Evolutionary conservation across 2,329 filamentous ascomycete species (phyloP).

Genomic region (Nemania sp.): DNA sequence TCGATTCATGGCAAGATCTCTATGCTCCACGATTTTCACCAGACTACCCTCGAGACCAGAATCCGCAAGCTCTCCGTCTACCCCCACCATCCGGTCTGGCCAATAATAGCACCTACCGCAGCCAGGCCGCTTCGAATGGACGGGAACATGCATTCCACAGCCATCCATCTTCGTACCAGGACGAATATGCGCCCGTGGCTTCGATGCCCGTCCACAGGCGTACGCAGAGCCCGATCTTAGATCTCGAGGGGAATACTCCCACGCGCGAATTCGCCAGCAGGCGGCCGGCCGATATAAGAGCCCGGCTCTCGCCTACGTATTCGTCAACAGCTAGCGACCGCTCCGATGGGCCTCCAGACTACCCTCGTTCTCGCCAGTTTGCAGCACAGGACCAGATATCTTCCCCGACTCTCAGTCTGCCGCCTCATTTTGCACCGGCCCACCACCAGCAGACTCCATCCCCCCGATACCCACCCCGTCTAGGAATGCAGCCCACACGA

Average conservation of each 20-base stretch:
- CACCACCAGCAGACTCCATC: slow-evolving; percentile 24
- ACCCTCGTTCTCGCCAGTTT: slow-evolving; percentile 27
- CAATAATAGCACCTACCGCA: slow-evolving; percentile 28
- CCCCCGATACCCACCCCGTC: slow-evolving; percentile 25
- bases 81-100: slow-evolving; percentile 38
- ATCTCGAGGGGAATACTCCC: slow-evolving; percentile 22
- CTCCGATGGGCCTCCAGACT: slow-evolving; percentile 31
- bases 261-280: slow-evolving; percentile 28
- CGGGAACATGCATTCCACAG: slow-evolving; percentile 30
- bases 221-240: slow-evolving; percentile 28
- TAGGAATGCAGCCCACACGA: slow-evolving; percentile 30
- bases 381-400: slow-evolving; percentile 26
- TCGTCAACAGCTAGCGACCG: slow-evolving; percentile 30
- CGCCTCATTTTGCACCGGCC: slow-evolving; percentile 24
- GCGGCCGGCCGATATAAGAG: slow-evolving; percentile 24
- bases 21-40: slow-evolving; percentile 36
- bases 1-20: slow-evolving; percentile 32
- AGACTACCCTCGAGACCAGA: slow-evolving; percentile 36
- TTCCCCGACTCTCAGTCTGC: slow-evolving; percentile 26
- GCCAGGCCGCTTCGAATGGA: slow-evolving; percentile 27
- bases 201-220: slow-evolving; percentile 29
- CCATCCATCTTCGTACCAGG: slow-evolving; percentile 30
- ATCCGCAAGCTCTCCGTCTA: slow-evolving; percentile 33
- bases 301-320: slow-evolving; percentile 30
- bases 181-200: slow-evolving; percentile 28